Base-by-base conservation (phyloP, 257 asterid species). In the Phtheirospermum japonicum region DNA sequence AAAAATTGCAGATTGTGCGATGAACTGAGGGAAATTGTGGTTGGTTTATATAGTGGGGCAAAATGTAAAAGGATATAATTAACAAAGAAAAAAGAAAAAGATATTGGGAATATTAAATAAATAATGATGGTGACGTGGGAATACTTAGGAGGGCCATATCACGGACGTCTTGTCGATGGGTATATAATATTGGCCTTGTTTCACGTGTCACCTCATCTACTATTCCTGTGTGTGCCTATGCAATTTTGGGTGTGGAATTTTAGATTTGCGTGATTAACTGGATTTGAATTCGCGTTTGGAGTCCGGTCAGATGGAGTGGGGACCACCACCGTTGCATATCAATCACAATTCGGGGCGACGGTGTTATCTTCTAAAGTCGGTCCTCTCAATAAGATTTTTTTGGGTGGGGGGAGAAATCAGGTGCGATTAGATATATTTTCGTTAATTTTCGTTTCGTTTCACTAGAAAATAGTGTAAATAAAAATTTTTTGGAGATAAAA, bases 81-180 rank as follows among this genome's bases (percentile, higher is more conserved):
- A 23, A 23, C 28, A 42, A 42, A 36, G 2, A 9, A 9, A 36
- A n/a, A 40, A 40, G 6, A 50, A 39, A 31, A 32, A 30, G 42
- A 37, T 50, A 55, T 28, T 19, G 55, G 31, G 63, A 68, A 55
- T 1, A 23, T 23, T 23, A 23, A 23, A 23, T 23, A 23, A 23
- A 23, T 5, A 11, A 9, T 45, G 80, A 74, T 10, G 54, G 71
- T 70, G 78, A 74, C 75, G 73, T 40, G 74, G 78, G 68, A 48
- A 57, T 65, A 66, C 3, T 0, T 7, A 42, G 49, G 49, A 65
- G 62, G 76, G 67, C 71, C 76, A 55, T n/a, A 36, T 60, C 71
- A 70, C 69, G 84, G 77, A 70, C 60, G 76, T 70, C 79, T 31
- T 61, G 84, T 69, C 79, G 39, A 55, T 39, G 75, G 11, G 17